Base-by-base conservation (phyloP, 345 rosid genomes). In the Pistacia vera region DNA sequence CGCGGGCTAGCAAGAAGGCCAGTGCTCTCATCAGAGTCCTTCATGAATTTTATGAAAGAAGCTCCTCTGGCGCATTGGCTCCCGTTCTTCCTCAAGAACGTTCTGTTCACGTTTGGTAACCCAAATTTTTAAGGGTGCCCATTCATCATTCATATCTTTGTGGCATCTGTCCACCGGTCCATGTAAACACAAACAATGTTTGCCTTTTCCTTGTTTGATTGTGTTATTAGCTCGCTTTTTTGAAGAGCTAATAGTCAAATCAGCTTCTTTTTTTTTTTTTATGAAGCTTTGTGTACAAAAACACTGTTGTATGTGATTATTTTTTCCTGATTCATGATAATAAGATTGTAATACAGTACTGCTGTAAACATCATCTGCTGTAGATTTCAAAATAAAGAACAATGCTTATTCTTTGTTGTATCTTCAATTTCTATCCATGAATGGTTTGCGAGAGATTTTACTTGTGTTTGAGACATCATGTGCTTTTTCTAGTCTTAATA, bases 1-100 rank as follows among this genome's bases (percentile, higher is more conserved):
- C 90, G 71, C 85, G 90, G 52, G 86, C 89, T 57, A 84, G 94
- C 88, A 95, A 83, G 87, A 93, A 91, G 72, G 92, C 95, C 18
- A 77, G 89, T 71, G 78, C 91, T 52, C 89, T 93, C 33, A 88
- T 92, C 48, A 84, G 85, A 82, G 60, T 91, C 75, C 93, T 91
- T 12, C 98, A 91, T 30, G 89, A 89, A 75, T 93, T 87, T 78
- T 81, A 76, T 20, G 97, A 93, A 77, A 84, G 82, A 68, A 84
- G 77, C 72, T 79, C 87, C 64, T 66, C 85, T 28, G 72, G 82
- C 69, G 73, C 82, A 11, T 60, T 55, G 33, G 65, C 79, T 66
- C 75, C 89, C 48, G 87, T 71, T 72, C 30, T 81, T 48, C 87
- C 72, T 49, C 86, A 87, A 65, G 97, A 80, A 54, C 89, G 72